Conservation (phyloP, 2,329 filamentous ascomycete species). For the Cercospora zeina region DNA sequence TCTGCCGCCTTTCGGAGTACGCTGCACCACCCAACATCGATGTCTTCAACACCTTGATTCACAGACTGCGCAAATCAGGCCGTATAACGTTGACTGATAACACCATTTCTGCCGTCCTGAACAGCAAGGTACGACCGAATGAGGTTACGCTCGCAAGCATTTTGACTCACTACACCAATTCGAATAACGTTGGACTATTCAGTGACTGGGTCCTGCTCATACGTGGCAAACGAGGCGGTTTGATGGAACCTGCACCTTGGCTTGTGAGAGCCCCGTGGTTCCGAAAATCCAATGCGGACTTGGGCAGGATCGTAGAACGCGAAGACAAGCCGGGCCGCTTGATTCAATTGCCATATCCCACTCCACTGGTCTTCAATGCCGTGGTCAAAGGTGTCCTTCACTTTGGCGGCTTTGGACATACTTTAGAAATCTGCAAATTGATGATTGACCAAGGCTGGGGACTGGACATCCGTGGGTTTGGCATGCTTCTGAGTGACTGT, state of each 20-base stretch:
- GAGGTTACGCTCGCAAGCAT: conserved; percentile 48
- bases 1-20: conserved; percentile 66
- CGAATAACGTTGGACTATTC: conserved; percentile 41
- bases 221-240: conserved; percentile 40
- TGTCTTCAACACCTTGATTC: conserved; percentile 70
- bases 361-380: conserved; percentile 47
- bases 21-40: conserved; percentile 62
- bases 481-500: conserved; percentile 46
- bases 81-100: conserved; percentile 36
- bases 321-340: conserved; percentile 34
- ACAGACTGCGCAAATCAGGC: conserved; percentile 56
- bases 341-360: conserved; percentile 49
- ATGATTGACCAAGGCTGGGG: conserved; percentile 52
- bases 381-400: conserved; percentile 47
- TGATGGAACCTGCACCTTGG: conserved; percentile 43
- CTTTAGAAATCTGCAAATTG: conserved; percentile 45
- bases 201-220: conserved; percentile 45
- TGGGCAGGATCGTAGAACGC: conserved; percentile 30
- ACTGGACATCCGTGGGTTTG: conserved; percentile 44
- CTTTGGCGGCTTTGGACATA: conserved; percentile 49
- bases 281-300: conserved; percentile 32
- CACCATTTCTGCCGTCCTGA: conserved; percentile 36
- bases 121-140: conserved; percentile 48
- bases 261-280: conserved; percentile 9
- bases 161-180: conserved; percentile 44